Evolutionary conservation across 306 rosid species (phyloP), one percentile per base, ranked within the genome.

Genomic region (Geum urbanum): DNA sequence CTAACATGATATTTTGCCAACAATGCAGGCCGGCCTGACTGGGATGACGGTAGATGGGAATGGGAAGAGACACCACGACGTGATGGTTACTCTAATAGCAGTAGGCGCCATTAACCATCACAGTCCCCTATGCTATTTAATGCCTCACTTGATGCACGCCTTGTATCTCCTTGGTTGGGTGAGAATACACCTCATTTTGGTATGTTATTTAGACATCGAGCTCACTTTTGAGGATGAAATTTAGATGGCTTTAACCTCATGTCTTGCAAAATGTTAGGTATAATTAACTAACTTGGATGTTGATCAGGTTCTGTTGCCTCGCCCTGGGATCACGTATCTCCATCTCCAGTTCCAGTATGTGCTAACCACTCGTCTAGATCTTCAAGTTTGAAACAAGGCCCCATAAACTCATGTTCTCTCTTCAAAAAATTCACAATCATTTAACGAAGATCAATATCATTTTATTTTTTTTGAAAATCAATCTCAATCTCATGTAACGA

Each of bases 31-130:
- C 86, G 95, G 79, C 90, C 92, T 75, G 97, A 94, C 76, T 94
- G 98, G 98, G 98, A 88, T 73, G 88, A 85, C 69, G 96, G 96
- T 48, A 83, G 85, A 65, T 94, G 97, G 98, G 98, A 94, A 84
- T 94, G 98, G 98, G 92, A 86, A 66, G 98, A 90, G 57, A 78
- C 97, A 60, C 97, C 98, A 67, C 84, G 91, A 8, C 84, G 88
- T 76, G 96, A 94, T 54, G 72, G 80, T 63, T 76, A 75, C 75
- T 79, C 92, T 60, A 79, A 74, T 78, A 53, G 80, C 63, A 82
- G 88, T 60, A 84, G 86, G 78, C 92, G 74, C 45, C 71, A 87
- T 86, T 94, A 87, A 77, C 97, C 98, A 72, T 90, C 97, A 56
- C 95, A 86, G 16, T 91, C 98, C 70, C 97, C 98, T 18, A 87